Conservation (phyloP, 768 basidiomycete species). For the Paxillus involutus region DNA sequence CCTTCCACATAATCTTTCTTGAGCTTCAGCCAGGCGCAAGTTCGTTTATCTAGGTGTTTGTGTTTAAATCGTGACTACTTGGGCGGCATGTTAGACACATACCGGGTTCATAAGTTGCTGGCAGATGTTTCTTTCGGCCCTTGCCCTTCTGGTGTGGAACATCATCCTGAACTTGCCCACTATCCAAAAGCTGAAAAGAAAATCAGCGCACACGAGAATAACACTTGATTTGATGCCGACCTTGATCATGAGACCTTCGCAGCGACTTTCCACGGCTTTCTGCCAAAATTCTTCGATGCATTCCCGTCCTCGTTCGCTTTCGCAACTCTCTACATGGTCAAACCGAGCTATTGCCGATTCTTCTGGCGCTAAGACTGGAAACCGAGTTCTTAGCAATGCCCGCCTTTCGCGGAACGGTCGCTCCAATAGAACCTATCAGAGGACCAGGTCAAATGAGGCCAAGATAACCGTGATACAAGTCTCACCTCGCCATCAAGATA, state of each 20-base stretch:
- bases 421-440: constrained; percentile 60
- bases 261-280: constrained; percentile 69
- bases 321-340: constrained; percentile 70
- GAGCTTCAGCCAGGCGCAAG: constrained; percentile 85
- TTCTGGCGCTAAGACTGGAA: constrained; percentile 52
- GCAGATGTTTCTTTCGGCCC: constrained; percentile 62
- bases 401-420: constrained; percentile 73
- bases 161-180: constrained; percentile 39
- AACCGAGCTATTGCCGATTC: constrained; percentile 56
- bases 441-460: background rate
- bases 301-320: constrained; percentile 61
- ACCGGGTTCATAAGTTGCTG: constrained; percentile 85
- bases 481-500: constrained; percentile 76
- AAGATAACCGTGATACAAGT: background rate
- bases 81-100: constrained; percentile 10
- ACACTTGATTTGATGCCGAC: constrained; percentile 33
- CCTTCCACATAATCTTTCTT: constrained; percentile 91
- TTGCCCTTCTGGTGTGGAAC: constrained; percentile 34
- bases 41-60: constrained; percentile 63
- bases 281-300: constrained; percentile 75
- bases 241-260: constrained; percentile 96
- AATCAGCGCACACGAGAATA: constrained; percentile 4
- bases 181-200: constrained; percentile 60
- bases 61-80: background rate
- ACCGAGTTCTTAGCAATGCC: constrained; percentile 56